phyloP scores from a whole-genome alignment of 1,284 basidiomycete genomes.

The Cutaneotrichosporon arboriforme region DNA sequence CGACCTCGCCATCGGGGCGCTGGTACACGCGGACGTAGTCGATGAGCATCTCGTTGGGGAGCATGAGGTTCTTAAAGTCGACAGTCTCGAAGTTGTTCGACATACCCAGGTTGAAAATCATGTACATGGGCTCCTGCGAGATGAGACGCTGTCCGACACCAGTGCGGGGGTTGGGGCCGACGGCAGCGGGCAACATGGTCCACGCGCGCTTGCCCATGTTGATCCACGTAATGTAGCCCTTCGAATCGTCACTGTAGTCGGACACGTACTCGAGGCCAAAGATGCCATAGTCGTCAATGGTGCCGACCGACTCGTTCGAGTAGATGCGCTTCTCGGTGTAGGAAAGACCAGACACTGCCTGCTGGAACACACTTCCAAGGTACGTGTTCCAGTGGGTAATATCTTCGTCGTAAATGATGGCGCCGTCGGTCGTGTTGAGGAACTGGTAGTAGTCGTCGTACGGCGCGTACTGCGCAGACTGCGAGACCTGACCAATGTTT shows the following conservation, averaged over 20 bases:
- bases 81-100: constrained; percentile 50
- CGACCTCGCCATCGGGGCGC: constrained; percentile 44
- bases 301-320: constrained; percentile 27
- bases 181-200: constrained; percentile 55
- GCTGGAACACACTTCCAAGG: constrained; percentile 69
- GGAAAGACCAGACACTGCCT: constrained; percentile 65
- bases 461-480: constrained; percentile 36
- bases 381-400: constrained; percentile 66
- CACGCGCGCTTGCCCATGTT: constrained; percentile 55
- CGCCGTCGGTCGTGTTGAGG: constrained; percentile 50
- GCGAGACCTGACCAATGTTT: constrained; percentile 23
- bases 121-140: constrained; percentile 64
- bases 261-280: constrained; percentile 70
- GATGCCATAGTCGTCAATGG: constrained; percentile 27
- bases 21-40: constrained; percentile 53
- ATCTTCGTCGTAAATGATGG: constrained; percentile 33
- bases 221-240: constrained; percentile 64
- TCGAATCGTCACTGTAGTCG: constrained; percentile 54
- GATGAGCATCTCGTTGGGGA: constrained; percentile 49
- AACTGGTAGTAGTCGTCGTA: constrained; percentile 64
- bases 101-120: constrained; percentile 49
- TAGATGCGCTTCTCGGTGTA: constrained; percentile 55
- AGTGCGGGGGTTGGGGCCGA: constrained; percentile 55
- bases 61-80: constrained; percentile 43
- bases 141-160: constrained; percentile 63